Evolutionary conservation across 129 eudicot species (phyloP).

Genomic region (Arctium lappa): DNA sequence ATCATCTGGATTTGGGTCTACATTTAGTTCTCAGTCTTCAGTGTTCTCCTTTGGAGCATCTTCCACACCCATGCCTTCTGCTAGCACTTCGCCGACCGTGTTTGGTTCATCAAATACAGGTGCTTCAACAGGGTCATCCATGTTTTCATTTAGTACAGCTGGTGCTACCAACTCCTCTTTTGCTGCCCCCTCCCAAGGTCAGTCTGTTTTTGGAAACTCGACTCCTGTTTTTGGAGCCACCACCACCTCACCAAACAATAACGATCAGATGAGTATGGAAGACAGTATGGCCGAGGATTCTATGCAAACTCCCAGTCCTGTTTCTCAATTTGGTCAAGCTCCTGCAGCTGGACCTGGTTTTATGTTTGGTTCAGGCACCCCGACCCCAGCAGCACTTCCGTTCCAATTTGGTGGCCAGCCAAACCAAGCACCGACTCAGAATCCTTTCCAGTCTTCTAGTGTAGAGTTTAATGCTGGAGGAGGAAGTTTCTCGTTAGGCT

Average conservation of each 20-base stretch:
- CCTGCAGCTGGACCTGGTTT: slow-evolving; percentile 39
- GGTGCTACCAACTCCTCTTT: slow-evolving; percentile 37
- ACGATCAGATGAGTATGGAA: slow-evolving; percentile 76
- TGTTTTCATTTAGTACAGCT: slow-evolving; percentile 39
- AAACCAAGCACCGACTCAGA: slow-evolving; percentile 42
- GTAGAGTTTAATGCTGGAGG: slow-evolving; percentile 64
- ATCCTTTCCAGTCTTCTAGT: slow-evolving; percentile 80
- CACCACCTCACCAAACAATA: slow-evolving; percentile 20
- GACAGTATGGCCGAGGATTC: slow-evolving; percentile 98
- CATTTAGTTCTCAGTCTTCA: slow-evolving; percentile 34
- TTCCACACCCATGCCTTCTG: slow-evolving; percentile 33
- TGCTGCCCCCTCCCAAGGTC: slow-evolving; percentile 31
- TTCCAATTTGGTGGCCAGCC: slow-evolving; percentile 79
- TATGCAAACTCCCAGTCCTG: slow-evolving; percentile 54
- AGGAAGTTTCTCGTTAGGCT: slow-evolving; percentile 88
- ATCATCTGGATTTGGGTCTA: slow-evolving; percentile 36
- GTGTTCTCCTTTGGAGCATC: slow-evolving; percentile 54
- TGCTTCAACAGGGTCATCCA: slow-evolving; percentile 36
- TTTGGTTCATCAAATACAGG: slow-evolving; percentile 39
- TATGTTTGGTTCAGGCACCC: slow-evolving; percentile 53
- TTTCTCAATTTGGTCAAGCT: slow-evolving; percentile 56
- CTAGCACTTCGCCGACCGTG: slow-evolving; percentile 23
- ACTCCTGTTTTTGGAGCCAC: slow-evolving; percentile 34
- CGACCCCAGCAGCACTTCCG: slow-evolving; percentile 26
- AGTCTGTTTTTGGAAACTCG: slow-evolving; percentile 46